Evolutionary conservation across 148 eudicot species (phyloP).

Genomic region (Nyssa sinensis): DNA sequence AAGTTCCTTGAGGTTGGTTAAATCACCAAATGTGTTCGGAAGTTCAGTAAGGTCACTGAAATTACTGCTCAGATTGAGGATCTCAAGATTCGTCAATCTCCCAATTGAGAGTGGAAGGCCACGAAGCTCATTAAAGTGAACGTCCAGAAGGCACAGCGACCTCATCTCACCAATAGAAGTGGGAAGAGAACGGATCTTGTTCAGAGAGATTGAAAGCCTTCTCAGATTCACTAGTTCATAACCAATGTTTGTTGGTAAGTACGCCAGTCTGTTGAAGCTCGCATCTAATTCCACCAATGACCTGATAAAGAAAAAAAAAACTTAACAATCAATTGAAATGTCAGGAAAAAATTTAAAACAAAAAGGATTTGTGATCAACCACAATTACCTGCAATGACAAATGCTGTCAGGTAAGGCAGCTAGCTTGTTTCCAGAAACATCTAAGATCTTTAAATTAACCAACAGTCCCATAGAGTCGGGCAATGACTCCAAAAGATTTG

Average conservation of each 20-base stretch:
- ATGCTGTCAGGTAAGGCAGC: conserved; percentile 80
- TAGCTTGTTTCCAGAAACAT: conserved; percentile 91
- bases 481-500: conserved; percentile 71
- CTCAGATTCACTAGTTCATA: conserved; percentile 57
- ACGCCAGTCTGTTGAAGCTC: conserved; percentile 74
- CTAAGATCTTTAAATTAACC: conserved; percentile 61
- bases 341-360: neutral
- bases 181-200: conserved; percentile 89
- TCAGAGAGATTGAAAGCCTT: conserved; percentile 59
- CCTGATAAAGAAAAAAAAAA: conserved; percentile 33
- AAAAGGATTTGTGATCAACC: neutral
- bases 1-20: conserved; percentile 69
- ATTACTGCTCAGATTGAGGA: conserved; percentile 73
- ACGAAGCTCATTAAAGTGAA: conserved; percentile 87
- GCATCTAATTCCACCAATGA: conserved; percentile 80
- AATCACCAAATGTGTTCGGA: conserved; percentile 66
- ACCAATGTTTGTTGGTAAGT: conserved; percentile 89
- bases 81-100: conserved; percentile 62
- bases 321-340: neutral
- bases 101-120: conserved; percentile 72
- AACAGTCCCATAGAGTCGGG: conserved; percentile 87
- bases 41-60: conserved; percentile 82
- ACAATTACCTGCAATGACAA: conserved; percentile 74
- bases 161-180: conserved; percentile 82
- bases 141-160: conserved; percentile 62